Percentiles rank a stretch among this genome's conserved stretches.
phyloP scores from a whole-genome alignment of 257 asterid genomes.

The Datura wrightii region DNA sequence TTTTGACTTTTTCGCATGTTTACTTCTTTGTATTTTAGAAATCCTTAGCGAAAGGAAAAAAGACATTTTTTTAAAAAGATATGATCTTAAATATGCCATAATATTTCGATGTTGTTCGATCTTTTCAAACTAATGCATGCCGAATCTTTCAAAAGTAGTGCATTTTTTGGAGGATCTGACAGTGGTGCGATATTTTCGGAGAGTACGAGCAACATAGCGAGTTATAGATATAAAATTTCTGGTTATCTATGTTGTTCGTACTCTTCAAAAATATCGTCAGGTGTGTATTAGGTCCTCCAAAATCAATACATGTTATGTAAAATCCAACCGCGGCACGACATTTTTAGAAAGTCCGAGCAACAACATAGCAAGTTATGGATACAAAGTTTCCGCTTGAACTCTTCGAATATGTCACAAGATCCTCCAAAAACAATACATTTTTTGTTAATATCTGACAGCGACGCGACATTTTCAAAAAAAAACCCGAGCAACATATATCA shows the following conservation, averaged over 20 bases:
- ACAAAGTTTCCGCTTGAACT: too few species aligned
- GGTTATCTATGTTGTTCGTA: rapidly evolving
- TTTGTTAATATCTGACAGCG: too few species aligned
- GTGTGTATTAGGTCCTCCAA: neutral
- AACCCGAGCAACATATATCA: too few species aligned
- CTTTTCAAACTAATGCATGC: neutral
- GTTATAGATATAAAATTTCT: neutral
- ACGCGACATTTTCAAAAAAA: too few species aligned
- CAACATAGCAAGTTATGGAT: too few species aligned
- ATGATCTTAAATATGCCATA: too few species aligned
- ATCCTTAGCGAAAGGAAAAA: too few species aligned
- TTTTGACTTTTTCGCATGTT: too few species aligned
- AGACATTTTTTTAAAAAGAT: too few species aligned
- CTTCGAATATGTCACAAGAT: neutral
- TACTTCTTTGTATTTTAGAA: too few species aligned
- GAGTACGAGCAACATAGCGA: neutral
- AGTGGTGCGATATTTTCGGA: neutral
- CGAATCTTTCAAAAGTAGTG: neutral
- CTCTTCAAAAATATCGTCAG: neutral
- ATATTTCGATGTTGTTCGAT: neutral
- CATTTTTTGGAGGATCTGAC: neutral
- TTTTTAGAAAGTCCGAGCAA: neutral
- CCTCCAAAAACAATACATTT: neutral
- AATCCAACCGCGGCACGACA: rapidly evolving
- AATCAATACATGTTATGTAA: neutral